Conservation (phyloP, 2,329 filamentous ascomycete species). For the Trichoderma cornu-damae region DNA sequence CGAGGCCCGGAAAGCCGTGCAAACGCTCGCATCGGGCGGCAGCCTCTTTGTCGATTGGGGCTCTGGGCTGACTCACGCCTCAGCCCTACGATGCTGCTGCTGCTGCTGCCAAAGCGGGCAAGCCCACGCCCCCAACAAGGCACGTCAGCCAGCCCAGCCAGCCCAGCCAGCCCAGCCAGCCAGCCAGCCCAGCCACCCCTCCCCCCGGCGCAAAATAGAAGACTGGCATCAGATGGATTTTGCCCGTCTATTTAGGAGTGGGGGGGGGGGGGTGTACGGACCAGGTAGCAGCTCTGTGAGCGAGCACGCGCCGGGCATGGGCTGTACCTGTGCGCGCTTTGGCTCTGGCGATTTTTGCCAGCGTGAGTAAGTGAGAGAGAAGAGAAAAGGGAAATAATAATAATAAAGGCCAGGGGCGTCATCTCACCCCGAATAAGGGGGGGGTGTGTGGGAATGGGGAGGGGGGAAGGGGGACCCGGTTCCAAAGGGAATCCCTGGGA, state of each 20-base stretch:
- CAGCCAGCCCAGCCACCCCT: slow-evolving; percentile 2
- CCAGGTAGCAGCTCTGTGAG: not conserved
- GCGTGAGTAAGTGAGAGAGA: too few relatives aligned
- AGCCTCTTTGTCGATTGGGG: slow-evolving; percentile 12
- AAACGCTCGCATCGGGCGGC: not conserved
- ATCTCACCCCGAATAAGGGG: too few relatives aligned
- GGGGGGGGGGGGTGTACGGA: not conserved
- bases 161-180: slow-evolving; percentile 9
- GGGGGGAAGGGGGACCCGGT: too few relatives aligned
- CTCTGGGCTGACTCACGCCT: slow-evolving; percentile 14
- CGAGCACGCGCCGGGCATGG: not conserved
- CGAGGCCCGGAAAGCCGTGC: too few relatives aligned
- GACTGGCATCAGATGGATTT: not conserved
- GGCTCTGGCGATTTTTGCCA: not conserved
- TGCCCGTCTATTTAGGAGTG: not conserved
- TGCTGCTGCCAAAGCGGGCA: not conserved
- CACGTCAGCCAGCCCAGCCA: slow-evolving; percentile 5
- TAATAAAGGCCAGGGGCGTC: too few relatives aligned
- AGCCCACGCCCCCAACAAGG: slow-evolving; percentile 6
- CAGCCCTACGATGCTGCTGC: slow-evolving; percentile 9
- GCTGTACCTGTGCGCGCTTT: not conserved
- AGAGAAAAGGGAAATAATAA: too few relatives aligned
- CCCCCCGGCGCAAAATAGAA: not conserved
- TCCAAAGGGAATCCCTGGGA: too few relatives aligned
- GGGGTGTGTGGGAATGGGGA: too few relatives aligned